Evolutionary conservation across 768 basidiomycete species (phyloP).

Genomic region (Arthromyces matolae): DNA sequence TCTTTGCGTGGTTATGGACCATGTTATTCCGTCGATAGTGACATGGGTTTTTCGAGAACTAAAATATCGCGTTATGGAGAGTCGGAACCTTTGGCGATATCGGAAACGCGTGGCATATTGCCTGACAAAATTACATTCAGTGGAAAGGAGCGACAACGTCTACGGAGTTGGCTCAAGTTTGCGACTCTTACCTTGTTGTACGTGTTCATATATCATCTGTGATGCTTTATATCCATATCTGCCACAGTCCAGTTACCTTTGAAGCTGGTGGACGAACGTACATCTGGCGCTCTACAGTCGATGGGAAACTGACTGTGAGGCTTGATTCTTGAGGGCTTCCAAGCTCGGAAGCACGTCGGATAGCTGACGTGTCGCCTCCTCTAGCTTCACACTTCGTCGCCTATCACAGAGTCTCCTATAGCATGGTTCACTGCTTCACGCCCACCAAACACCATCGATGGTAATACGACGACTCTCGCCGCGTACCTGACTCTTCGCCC

Average conservation of each 20-base stretch:
- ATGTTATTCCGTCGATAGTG: conserved; percentile 15
- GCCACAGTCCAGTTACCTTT: conserved; percentile 21
- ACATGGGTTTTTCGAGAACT: conserved; percentile 13
- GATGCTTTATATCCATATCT: not conserved
- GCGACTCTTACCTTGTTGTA: conserved; percentile 20
- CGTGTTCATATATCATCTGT: conserved; percentile 5
- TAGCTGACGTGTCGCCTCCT: not conserved
- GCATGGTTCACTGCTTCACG: conserved; percentile 25
- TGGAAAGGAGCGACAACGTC: conserved; percentile 16
- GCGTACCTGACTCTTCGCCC: conserved; percentile 22
- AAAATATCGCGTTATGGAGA: conserved; percentile 15
- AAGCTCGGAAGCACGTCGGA: too few relatives aligned
- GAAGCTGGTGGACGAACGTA: conserved; percentile 17
- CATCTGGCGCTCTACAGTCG: conserved; percentile 19
- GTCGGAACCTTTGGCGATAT: conserved; percentile 15
- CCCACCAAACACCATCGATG: conserved; percentile 8
- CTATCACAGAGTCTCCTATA: conserved; percentile 13
- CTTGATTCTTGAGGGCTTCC: too few relatives aligned
- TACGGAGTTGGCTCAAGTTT: conserved; percentile 22
- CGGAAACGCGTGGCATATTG: conserved; percentile 18
- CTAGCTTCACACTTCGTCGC: conserved; percentile 4
- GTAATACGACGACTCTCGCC: conserved; percentile 6
- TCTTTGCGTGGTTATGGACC: conserved; percentile 17
- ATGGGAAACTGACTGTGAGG: conserved; percentile 19
- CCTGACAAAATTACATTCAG: conserved; percentile 21